These are phyloP conservation scores for Sutorius australiensis DNA, from an alignment of 768 basidiomycete genomes.

Conservation along the genomic window DNA sequence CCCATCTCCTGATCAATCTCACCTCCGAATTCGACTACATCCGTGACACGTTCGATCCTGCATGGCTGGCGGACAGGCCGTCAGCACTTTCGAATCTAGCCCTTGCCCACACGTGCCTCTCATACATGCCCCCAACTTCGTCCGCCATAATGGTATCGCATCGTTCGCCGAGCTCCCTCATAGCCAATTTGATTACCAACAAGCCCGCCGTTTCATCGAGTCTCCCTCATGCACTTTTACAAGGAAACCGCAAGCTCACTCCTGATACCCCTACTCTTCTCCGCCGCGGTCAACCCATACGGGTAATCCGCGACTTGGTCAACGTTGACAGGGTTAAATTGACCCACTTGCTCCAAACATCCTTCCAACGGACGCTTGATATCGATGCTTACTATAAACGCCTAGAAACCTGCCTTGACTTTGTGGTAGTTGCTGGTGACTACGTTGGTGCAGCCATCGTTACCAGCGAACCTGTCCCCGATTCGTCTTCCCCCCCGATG, in stretches of 20 bases:
- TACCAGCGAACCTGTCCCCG: slow-evolving; percentile 56
- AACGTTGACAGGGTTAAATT: slow-evolving; percentile 75
- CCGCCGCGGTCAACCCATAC: slow-evolving; percentile 83
- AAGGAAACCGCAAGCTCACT: slow-evolving; percentile 81
- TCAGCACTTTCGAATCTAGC: slow-evolving; percentile 83
- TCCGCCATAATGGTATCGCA: slow-evolving; percentile 98
- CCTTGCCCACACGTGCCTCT: slow-evolving; percentile 81
- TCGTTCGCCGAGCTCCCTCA: slow-evolving; percentile 90
- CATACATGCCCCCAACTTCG: slow-evolving; percentile 89
- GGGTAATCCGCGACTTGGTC: slow-evolving; percentile 65
- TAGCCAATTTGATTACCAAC: slow-evolving; percentile 97
- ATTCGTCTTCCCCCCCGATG: slow-evolving; percentile 42
- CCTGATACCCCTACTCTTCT: slow-evolving; percentile 90
- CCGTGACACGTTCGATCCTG: slow-evolving; percentile 71
- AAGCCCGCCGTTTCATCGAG: slow-evolving; percentile 95
- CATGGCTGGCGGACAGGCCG: slow-evolving; percentile 77
- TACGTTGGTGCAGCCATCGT: slow-evolving; percentile 94
- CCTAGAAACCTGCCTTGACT: slow-evolving; percentile 76
- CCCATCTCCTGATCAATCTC: slow-evolving; percentile 94
- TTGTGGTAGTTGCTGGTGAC: slow-evolving; percentile 90
- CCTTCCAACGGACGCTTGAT: slow-evolving; percentile 75
- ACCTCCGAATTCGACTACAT: slow-evolving; percentile 85
- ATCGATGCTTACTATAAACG: slow-evolving; percentile 73
- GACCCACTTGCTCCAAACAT: slow-evolving; percentile 79
- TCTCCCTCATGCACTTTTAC: slow-evolving; percentile 88